A percentile compares a stretch with the other conserved stretches of the same genome.
Evolutionary conservation across 2,329 filamentous ascomycete species (phyloP).

Genomic region (Aspergillus sp.): DNA sequence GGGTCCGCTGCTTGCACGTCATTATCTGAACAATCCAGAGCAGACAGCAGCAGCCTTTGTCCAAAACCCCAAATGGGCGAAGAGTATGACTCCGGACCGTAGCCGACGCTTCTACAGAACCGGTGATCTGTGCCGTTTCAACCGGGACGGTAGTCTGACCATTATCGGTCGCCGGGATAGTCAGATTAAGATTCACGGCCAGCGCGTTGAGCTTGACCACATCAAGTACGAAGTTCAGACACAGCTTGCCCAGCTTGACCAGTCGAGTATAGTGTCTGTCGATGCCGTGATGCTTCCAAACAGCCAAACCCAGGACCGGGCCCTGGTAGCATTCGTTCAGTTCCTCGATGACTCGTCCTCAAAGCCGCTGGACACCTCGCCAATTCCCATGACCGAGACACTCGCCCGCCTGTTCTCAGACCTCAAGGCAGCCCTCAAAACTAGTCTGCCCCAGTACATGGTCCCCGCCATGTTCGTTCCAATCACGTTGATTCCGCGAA

Average conservation of each 20-base stretch:
- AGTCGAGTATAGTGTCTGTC: neutral
- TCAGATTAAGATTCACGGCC: constrained; percentile 10
- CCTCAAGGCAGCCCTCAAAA: neutral
- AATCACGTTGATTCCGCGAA: neutral
- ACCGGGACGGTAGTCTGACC: neutral
- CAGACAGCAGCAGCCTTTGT: constrained; percentile 32
- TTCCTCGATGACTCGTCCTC: neutral
- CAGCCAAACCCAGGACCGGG: neutral
- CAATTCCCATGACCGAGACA: neutral
- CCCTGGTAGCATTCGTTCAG: neutral
- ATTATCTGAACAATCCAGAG: constrained; percentile 37
- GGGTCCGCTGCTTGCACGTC: constrained; percentile 36
- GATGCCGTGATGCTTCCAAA: neutral
- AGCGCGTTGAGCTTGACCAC: constrained; percentile 3
- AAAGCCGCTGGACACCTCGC: neutral
- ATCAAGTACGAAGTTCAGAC: constrained; percentile 1
- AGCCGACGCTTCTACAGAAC: neutral
- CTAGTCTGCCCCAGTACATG: neutral
- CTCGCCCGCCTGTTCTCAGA: neutral
- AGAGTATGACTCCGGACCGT: neutral
- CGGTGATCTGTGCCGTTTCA: constrained; percentile 5
- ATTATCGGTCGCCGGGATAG: constrained; percentile 1
- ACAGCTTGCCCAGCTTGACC: neutral
- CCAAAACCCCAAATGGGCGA: neutral
- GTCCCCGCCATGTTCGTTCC: neutral